Evolutionary conservation across 768 basidiomycete species (phyloP), one percentile per base, ranked within the genome.

Genomic region (Pleurotus salmoneostramineus): DNA sequence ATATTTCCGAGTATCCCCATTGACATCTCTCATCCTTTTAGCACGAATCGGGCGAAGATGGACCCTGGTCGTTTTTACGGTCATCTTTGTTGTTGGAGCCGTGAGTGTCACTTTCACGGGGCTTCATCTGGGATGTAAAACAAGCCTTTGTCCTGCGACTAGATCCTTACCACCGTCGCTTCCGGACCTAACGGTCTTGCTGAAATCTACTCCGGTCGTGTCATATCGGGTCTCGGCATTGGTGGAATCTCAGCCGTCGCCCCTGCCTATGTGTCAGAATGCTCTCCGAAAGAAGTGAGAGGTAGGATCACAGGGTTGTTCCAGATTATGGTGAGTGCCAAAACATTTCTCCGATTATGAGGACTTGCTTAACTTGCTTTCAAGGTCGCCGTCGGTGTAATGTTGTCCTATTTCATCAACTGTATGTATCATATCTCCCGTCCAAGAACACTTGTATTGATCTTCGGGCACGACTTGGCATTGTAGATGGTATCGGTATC

Each of bases 31-130:
- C 31, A 32, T 50, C 27, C 47, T 21, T 54, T 15, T 46, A 90
- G 88, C 81, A 17, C 74, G 69, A 50, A 72, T 92, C 48, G 92
- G 92, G 1, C 81, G 92, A 8, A 80, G 79, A 63, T 77, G 72
- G 70, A 84, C 89, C 0, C 73, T 93, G 8, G 65, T 91, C 47
- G 70, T 60, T 1, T 92, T 86, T 64, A 80, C 81, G 1, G 43
- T 80, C 21, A 74, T 94, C 55, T 94, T 93, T 71, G 62, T 72
- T 17, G 63, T 91, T 42, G 92, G 91, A 43, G 91, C 91, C 6
- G 89, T 90, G 61, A 59, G 79, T 71, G 17, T 40, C 37, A n/a
- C 21, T 31, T n/a, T 11, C 33, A 21, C 34, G 1, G 60, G 43
- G 60, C 35, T 35, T 52, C 44, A 17, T 10, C 12, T 6, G 37